Evolutionary conservation across 148 eudicot species (phyloP).

Genomic region (Diospyros kaki): DNA sequence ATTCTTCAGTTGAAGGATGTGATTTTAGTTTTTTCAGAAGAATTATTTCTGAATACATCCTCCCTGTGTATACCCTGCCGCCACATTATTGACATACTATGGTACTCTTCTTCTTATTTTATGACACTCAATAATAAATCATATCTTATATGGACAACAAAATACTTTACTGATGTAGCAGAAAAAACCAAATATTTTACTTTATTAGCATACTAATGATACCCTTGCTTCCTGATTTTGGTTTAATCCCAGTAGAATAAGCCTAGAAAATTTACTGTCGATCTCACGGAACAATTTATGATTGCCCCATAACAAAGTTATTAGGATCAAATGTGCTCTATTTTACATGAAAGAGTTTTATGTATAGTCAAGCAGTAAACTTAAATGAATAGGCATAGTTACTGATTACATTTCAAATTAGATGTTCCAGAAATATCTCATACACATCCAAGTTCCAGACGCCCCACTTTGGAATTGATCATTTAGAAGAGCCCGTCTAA

Average conservation of each 20-base stretch:
- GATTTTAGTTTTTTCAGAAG: not conserved
- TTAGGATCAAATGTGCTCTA: not conserved
- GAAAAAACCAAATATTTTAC: too few relatives aligned
- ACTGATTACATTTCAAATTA: not conserved
- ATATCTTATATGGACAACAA: too few relatives aligned
- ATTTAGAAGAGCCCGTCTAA: not conserved
- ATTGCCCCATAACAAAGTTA: not conserved
- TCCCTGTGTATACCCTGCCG: not conserved
- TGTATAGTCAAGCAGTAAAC: not conserved
- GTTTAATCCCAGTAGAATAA: not conserved
- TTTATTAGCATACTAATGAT: too few relatives aligned
- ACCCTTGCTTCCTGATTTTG: not conserved
- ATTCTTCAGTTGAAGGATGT: not conserved
- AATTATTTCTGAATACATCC: not conserved
- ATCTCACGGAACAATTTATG: not conserved
- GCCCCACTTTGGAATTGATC: not conserved
- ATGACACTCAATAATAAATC: too few relatives aligned
- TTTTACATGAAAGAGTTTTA: not conserved
- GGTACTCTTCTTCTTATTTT: too few relatives aligned
- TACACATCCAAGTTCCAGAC: not conserved
- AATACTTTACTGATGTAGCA: too few relatives aligned
- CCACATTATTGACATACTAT: not conserved
- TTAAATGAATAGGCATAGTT: not conserved
- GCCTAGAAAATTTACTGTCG: not conserved
- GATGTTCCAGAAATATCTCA: not conserved